Conservation (phyloP, 2,329 filamentous ascomycete genomes). For the Sporothrix phasma region DNA sequence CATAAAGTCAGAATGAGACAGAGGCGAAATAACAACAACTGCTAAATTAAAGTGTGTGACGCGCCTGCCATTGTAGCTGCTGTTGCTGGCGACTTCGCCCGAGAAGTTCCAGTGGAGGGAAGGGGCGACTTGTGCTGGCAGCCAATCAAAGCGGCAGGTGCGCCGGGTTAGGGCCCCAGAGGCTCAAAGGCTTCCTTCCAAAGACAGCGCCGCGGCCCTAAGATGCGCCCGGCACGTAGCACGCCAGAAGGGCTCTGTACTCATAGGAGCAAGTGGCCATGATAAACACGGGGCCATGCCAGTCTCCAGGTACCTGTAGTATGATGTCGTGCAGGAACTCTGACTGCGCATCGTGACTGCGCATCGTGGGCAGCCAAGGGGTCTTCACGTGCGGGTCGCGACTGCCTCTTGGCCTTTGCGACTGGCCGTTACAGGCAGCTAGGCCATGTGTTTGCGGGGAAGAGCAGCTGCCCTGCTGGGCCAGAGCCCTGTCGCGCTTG, state of each 20-base stretch:
- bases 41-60: constrained; percentile 8
- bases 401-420: not conserved
- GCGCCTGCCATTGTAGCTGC: not conserved
- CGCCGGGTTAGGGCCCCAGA: constrained; percentile 11
- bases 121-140: constrained; percentile 9
- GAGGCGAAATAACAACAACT: not conserved
- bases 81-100: not conserved
- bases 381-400: constrained; percentile 1
- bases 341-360: not conserved
- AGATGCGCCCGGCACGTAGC: not conserved
- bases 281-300: not conserved
- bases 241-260: not conserved
- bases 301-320: not conserved
- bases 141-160: constrained; percentile 21
- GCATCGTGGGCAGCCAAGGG: not conserved
- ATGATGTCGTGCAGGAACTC: not conserved
- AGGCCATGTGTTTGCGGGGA: constrained; percentile 5
- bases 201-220: not conserved
- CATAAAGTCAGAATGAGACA: constrained; percentile 4
- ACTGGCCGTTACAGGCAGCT: not conserved
- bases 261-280: no score
- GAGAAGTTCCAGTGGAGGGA: constrained; percentile 4
- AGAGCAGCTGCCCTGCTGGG: not conserved
- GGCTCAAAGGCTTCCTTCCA: constrained; percentile 4
- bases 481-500: constrained; percentile 4